phyloP scores from a whole-genome alignment of 805 yeast species.

The Ogataea corticis region DNA sequence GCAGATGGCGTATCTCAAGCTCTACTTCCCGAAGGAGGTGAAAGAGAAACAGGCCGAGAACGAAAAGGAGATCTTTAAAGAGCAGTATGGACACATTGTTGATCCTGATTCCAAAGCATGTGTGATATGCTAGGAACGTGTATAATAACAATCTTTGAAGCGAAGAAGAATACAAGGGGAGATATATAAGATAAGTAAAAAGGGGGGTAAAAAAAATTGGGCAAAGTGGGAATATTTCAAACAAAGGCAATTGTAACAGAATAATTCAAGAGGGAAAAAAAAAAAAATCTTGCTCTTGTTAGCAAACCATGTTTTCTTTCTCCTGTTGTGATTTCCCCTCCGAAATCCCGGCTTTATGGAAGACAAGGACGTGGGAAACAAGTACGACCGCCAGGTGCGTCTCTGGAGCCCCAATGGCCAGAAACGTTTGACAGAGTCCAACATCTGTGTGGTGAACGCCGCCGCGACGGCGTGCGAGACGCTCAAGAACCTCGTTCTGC shows the following conservation, averaged over 20 bases:
- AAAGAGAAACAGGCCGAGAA: constrained; percentile 61
- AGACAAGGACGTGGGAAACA: constrained; percentile 41
- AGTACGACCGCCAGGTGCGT: constrained; percentile 85
- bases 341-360: constrained; percentile 22
- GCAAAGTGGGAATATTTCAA: background rate
- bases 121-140: constrained; percentile 21
- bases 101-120: constrained; percentile 32
- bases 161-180: no score
- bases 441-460: constrained; percentile 61
- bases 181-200: no score
- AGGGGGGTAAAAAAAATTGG: background rate
- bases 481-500: constrained; percentile 74
- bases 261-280: background rate
- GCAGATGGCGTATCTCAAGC: constrained; percentile 52
- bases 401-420: constrained; percentile 88
- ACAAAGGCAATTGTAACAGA: background rate
- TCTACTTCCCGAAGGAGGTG: constrained; percentile 66
- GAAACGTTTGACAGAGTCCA: constrained; percentile 50
- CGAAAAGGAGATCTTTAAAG: constrained; percentile 46
- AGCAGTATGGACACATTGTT: constrained; percentile 36
- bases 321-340: background rate
- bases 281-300: background rate
- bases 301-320: background rate
- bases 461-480: constrained; percentile 63
- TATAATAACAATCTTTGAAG: background rate